Evolutionary conservation across 306 rosid genomes (phyloP).

Genomic region (Spatholobus suberectus): DNA sequence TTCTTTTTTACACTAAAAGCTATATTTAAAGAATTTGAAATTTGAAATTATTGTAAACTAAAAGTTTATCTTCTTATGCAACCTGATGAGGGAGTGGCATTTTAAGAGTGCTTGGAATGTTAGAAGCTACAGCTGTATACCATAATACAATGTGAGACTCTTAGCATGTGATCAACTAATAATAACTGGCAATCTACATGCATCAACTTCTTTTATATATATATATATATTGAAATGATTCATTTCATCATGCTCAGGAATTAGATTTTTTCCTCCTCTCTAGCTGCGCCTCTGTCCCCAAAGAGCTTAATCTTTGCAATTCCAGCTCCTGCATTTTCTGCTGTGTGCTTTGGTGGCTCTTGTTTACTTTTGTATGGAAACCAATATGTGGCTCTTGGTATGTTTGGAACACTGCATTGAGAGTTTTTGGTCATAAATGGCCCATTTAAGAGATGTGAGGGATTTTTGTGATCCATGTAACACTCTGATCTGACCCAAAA

Average conservation of each 20-base stretch:
- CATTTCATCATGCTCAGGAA: background rate
- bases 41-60: too few species aligned
- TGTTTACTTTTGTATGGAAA: background rate
- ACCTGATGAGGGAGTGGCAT: too few species aligned
- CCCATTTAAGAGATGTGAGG: background rate
- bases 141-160: background rate
- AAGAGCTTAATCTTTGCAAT: background rate
- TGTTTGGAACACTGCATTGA: background rate
- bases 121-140: too few species aligned
- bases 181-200: background rate
- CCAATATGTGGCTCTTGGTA: background rate
- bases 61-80: too few species aligned
- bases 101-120: too few species aligned
- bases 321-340: background rate
- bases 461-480: background rate
- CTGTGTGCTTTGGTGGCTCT: background rate
- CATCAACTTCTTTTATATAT: too few species aligned
- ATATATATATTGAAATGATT: background rate
- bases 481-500: background rate
- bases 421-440: background rate
- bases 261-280: background rate
- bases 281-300: background rate
- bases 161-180: too few species aligned
- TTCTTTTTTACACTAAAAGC: too few species aligned
- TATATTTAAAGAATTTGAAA: too few species aligned